Conservation (phyloP, 495 filamentous ascomycete species). For the Staphylotrichum tortipilum region DNA sequence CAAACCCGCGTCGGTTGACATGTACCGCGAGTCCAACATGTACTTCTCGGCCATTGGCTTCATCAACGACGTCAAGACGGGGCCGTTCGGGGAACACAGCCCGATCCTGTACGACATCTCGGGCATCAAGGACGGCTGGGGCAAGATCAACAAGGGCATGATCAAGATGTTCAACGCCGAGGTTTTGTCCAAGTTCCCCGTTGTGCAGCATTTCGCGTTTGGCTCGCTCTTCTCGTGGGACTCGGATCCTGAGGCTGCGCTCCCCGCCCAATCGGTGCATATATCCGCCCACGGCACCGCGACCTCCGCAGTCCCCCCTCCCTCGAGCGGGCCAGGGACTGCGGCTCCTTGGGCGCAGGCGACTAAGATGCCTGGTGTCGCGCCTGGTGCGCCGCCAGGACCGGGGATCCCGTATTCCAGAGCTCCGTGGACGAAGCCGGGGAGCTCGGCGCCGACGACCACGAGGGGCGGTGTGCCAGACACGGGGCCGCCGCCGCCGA, state of each 20-base stretch:
- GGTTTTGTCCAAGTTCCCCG: slow-evolving; percentile 86
- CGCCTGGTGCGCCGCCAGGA: slow-evolving; percentile 6
- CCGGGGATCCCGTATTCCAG: slow-evolving; percentile 29
- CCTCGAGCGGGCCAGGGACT: slow-evolving; percentile 15
- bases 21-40: slow-evolving; percentile 65
- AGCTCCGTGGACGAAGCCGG: slow-evolving; percentile 15
- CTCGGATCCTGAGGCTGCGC: slow-evolving; percentile 52
- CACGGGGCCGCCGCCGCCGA: slow-evolving; percentile 17
- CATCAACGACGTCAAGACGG: slow-evolving; percentile 95
- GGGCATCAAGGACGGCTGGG: slow-evolving; percentile 85
- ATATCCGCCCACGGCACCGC: slow-evolving; percentile 47
- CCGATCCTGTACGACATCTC: slow-evolving; percentile 93
- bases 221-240: slow-evolving; percentile 83
- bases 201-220: slow-evolving; percentile 95
- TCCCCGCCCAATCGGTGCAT: slow-evolving; percentile 44
- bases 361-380: slow-evolving; percentile 22
- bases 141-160: slow-evolving; percentile 99
- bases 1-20: slow-evolving; percentile 56
- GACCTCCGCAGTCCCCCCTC: slow-evolving; percentile 15
- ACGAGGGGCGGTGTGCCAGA: slow-evolving; percentile 17
- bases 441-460: not conserved
- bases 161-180: slow-evolving; percentile 95
- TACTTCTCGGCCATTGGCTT: slow-evolving; percentile 99
- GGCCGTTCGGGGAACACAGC: slow-evolving; percentile 97
- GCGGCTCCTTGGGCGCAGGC: slow-evolving; percentile 35